Evolutionary conservation across 2,329 filamentous ascomycete genomes (phyloP).

Genomic region (Corniculantispora saksenae): DNA sequence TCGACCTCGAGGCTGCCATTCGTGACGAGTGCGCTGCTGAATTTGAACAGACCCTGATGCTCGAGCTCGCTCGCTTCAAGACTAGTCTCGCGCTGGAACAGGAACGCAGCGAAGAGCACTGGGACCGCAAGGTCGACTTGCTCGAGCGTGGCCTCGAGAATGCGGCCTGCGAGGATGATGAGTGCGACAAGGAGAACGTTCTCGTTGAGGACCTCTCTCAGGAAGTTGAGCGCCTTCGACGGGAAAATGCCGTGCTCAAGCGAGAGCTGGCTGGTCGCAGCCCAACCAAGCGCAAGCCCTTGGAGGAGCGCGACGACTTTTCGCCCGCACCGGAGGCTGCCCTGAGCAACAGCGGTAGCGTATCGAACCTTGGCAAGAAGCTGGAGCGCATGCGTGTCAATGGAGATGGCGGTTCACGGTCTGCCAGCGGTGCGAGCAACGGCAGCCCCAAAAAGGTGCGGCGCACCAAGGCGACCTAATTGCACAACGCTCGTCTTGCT

Average conservation of each 20-base stretch:
- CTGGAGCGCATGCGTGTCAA: conserved; percentile 54
- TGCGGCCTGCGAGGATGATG: conserved; percentile 47
- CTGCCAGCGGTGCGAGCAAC: conserved; percentile 29
- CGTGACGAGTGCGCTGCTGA: conserved; percentile 87
- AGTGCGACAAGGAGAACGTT: conserved; percentile 63
- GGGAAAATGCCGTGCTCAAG: conserved; percentile 64
- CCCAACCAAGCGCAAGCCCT: conserved; percentile 60
- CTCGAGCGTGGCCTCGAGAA: conserved; percentile 51
- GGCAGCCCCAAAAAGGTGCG: conserved; percentile 57
- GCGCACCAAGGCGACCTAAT: conserved; percentile 29
- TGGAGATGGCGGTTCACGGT: conserved; percentile 32
- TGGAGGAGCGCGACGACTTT: conserved; percentile 56
- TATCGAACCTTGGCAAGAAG: conserved; percentile 45
- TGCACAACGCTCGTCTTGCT: background rate
- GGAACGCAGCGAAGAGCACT: conserved; percentile 78
- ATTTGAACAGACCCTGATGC: conserved; percentile 75
- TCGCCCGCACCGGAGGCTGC: conserved; percentile 21
- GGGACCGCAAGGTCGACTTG: conserved; percentile 81
- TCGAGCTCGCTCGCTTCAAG: conserved; percentile 82
- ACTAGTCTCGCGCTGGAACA: conserved; percentile 74
- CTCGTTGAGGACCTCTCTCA: conserved; percentile 64
- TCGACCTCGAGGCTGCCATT: conserved; percentile 76
- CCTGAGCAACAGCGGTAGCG: conserved; percentile 21
- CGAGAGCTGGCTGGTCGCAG: conserved; percentile 65
- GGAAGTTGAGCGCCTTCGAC: conserved; percentile 70